A percentile compares a stretch with the other conserved stretches of the same genome.
These are phyloP conservation scores for Centrapalus pauciflorus DNA, from an alignment of 129 eudicot genomes.

Conservation along the genomic window DNA sequence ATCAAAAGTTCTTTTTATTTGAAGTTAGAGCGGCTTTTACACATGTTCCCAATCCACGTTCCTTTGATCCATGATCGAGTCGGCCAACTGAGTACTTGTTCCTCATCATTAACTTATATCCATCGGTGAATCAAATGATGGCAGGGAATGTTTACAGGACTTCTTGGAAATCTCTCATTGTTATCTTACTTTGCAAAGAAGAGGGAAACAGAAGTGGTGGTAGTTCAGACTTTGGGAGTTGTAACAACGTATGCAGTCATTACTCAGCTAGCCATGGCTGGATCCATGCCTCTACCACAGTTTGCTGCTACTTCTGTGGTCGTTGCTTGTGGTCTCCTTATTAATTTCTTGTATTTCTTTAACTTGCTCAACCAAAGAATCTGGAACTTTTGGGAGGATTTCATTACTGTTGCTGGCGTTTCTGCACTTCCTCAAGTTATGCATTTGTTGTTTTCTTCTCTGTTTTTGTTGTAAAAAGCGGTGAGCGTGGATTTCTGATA, in stretches of 20 bases:
- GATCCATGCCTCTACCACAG: constrained; percentile 90
- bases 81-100: too few species aligned
- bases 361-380: constrained; percentile 47
- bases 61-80: too few species aligned
- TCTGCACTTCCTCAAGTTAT: constrained; percentile 93
- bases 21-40: too few species aligned
- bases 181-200: constrained; percentile 88
- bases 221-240: constrained; percentile 88
- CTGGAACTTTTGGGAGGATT: constrained; percentile 95
- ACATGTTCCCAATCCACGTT: too few species aligned
- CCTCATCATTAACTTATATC: background rate
- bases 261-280: constrained; percentile 83
- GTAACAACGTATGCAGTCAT: constrained; percentile 70
- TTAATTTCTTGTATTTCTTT: constrained; percentile 71
- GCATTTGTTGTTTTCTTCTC: background rate
- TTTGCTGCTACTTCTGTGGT: constrained; percentile 56
- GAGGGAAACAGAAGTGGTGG: constrained; percentile 79
- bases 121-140: constrained; percentile 3
- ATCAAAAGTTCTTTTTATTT: too few species aligned
- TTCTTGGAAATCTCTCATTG: constrained; percentile 85
- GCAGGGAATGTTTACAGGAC: constrained; percentile 94
- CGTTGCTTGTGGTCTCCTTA: constrained; percentile 65
- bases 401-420: constrained; percentile 83
- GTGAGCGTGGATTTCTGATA: background rate
- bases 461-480: background rate